Conservation (phyloP, 345 rosid genomes). For the Angophora floribunda region DNA sequence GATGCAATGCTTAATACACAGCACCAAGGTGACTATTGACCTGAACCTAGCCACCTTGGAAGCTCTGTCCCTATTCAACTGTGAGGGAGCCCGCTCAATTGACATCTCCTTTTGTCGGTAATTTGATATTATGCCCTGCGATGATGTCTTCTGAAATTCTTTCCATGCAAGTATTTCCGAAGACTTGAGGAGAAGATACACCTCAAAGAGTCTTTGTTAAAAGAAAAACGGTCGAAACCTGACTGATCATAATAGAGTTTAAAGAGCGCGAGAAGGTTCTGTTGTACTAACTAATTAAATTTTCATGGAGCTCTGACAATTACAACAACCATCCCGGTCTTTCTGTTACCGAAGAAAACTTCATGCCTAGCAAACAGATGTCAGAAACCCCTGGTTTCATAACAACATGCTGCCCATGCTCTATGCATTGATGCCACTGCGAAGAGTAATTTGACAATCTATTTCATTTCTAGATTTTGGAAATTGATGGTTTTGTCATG, state of each 20-base stretch:
- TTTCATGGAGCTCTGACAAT: neutral
- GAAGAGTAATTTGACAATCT: neutral
- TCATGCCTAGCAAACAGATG: neutral
- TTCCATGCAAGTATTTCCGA: neutral
- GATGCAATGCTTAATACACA: neutral
- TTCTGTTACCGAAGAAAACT: neutral
- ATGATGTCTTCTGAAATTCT: neutral
- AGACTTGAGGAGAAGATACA: neutral
- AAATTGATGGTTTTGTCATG: neutral
- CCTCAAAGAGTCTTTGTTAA: neutral
- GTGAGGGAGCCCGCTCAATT: neutral
- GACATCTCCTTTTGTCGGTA: neutral
- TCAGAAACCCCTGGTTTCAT: neutral
- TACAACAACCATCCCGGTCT: neutral
- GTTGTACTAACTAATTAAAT: neutral
- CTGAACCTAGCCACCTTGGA: neutral
- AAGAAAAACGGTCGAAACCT: neutral
- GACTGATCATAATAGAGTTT: neutral
- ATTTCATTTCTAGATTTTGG: neutral
- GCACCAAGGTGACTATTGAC: neutral
- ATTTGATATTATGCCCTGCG: neutral
- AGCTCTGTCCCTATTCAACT: neutral
- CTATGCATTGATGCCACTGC: neutral
- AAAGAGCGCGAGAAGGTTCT: neutral
- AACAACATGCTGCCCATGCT: neutral